A percentile compares a stretch with the other conserved stretches of the same genome.
Conservation (phyloP, 2,329 filamentous ascomycete genomes). For the Microdochium nivale region DNA sequence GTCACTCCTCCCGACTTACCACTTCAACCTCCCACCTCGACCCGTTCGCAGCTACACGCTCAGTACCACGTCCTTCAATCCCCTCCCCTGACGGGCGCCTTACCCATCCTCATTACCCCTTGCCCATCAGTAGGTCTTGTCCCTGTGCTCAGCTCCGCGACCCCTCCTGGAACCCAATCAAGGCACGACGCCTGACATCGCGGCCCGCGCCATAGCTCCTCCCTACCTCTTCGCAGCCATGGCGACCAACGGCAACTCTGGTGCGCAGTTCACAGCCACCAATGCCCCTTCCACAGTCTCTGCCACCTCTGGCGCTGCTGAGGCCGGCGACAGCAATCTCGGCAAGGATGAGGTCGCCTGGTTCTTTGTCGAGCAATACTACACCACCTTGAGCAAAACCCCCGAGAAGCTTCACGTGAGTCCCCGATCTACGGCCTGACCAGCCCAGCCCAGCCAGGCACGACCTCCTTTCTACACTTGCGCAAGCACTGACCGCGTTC, state of each 20-base stretch:
- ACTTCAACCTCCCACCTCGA: neutral
- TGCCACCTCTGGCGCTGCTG: conserved; percentile 18
- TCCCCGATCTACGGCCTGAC: conserved; percentile 6
- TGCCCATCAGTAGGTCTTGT: neutral
- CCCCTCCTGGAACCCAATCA: neutral
- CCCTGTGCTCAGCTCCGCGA: neutral
- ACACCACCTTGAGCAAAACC: conserved; percentile 90
- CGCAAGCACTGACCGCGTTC: conserved; percentile 1
- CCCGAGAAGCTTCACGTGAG: conserved; percentile 84
- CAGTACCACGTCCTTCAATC: neutral
- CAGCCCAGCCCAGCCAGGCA: no score
- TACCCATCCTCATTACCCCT: neutral
- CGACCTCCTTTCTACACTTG: neutral
- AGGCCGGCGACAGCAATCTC: conserved; percentile 36
- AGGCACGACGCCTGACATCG: neutral
- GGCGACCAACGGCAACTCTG: conserved; percentile 48
- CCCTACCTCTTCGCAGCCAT: conserved; percentile 26
- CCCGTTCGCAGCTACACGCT: neutral
- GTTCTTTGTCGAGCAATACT: conserved; percentile 99
- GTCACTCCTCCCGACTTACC: neutral
- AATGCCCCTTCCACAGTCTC: conserved; percentile 22
- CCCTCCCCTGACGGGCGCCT: neutral
- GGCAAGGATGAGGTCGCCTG: conserved; percentile 94
- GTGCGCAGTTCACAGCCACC: conserved; percentile 29
- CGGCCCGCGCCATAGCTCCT: neutral